phyloP scores from a whole-genome alignment of 352 stramenopile species.

The Phytophthora gonapodyides region DNA sequence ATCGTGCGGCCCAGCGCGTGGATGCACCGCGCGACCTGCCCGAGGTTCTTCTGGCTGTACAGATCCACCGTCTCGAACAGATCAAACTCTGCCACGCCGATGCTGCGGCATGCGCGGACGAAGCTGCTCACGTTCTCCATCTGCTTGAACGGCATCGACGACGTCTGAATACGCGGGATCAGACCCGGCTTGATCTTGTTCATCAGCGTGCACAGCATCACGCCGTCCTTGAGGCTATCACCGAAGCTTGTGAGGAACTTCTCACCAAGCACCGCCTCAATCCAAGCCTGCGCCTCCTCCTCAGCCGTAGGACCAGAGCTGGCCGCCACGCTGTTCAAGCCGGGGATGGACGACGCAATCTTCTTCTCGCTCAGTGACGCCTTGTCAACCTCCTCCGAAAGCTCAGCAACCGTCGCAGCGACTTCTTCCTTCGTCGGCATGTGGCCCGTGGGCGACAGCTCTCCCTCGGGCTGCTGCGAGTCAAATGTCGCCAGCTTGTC shows the following conservation, averaged over 20 bases:
- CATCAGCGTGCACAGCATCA: slow-evolving; percentile 77
- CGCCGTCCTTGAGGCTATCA: slow-evolving; percentile 78
- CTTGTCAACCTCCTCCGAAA: slow-evolving; percentile 51
- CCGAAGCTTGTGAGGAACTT: slow-evolving; percentile 72
- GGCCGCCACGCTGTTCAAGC: slow-evolving; percentile 44
- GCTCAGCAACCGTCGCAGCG: slow-evolving; percentile 48
- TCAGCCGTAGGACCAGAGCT: slow-evolving; percentile 42
- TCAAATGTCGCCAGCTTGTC: slow-evolving; percentile 35
- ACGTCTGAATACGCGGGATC: slow-evolving; percentile 65
- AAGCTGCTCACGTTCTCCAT: slow-evolving; percentile 92
- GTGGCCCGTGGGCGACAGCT: slow-evolving; percentile 28
- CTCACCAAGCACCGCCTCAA: slow-evolving; percentile 73
- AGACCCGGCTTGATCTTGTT: slow-evolving; percentile 73
- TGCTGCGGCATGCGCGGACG: slow-evolving; percentile 70
- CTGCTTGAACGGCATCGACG: slow-evolving; percentile 86
- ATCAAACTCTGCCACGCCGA: slow-evolving; percentile 89
- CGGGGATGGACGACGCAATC: slow-evolving; percentile 42
- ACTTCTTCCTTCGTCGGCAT: slow-evolving; percentile 40
- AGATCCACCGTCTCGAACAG: slow-evolving; percentile 92
- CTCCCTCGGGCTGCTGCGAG: slow-evolving; percentile 31
- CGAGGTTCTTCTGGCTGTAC: slow-evolving; percentile 88
- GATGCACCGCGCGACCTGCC: slow-evolving; percentile 84
- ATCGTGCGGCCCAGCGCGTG: slow-evolving; percentile 79
- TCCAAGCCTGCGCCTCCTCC: slow-evolving; percentile 79
- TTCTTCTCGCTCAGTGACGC: slow-evolving; percentile 36